Evolutionary conservation across 441 rosid species (phyloP).

Genomic region (Gossypium schwendimanii): DNA sequence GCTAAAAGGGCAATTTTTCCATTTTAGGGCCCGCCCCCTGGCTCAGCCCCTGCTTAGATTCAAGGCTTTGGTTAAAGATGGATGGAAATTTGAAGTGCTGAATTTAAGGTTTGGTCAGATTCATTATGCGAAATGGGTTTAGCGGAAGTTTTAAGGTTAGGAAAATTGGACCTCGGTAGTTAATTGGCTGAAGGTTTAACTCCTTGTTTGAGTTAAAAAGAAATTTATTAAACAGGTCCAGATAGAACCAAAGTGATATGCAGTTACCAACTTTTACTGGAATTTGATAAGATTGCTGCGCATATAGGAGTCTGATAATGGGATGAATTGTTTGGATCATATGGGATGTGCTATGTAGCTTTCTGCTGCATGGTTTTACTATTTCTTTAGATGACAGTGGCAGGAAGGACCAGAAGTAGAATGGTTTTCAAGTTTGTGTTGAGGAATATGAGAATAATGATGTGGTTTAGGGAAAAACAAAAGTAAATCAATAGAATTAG

Average conservation of each 20-base stretch:
- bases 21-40: too few species aligned
- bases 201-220: not conserved
- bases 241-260: not conserved
- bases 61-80: not conserved
- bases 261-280: not conserved
- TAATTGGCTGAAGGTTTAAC: not conserved
- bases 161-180: not conserved
- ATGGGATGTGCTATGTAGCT: not conserved
- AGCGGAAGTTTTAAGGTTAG: not conserved
- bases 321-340: not conserved
- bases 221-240: too few species aligned
- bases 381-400: not conserved
- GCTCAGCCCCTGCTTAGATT: not conserved
- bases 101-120: not conserved
- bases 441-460: not conserved
- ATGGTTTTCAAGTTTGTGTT: not conserved
- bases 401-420: not conserved
- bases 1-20: too few species aligned
- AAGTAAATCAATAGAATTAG: too few species aligned
- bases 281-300: not conserved
- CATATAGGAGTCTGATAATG: not conserved
- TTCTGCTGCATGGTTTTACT: not conserved
- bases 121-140: not conserved
- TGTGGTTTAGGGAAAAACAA: too few species aligned
- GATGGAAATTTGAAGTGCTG: not conserved